Evolutionary conservation across 139 green algal species (phyloP), one percentile per base, ranked within the genome.

Genomic region (Ettlia oleoabundans): DNA sequence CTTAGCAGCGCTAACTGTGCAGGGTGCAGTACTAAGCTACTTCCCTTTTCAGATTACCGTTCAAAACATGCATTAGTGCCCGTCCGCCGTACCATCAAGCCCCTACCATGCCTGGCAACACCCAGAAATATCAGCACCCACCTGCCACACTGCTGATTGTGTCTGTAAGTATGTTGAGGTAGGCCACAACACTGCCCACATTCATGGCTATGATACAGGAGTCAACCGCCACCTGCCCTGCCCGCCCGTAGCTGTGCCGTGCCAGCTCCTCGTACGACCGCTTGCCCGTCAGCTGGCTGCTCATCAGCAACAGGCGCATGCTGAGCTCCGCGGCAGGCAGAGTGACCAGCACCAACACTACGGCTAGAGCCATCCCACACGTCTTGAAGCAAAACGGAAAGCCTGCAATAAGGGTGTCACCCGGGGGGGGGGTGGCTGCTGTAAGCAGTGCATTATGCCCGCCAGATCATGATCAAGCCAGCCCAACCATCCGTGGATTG

Each of bases 101-200:
- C n/a, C n/a, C n/a, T n/a, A n/a, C n/a, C n/a, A n/a, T n/a, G n/a
- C n/a, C n/a, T n/a, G n/a, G n/a, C n/a, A n/a, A n/a, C n/a, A n/a
- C n/a, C n/a, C n/a, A n/a, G n/a, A n/a, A n/a, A 2, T 28, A 58
- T 28, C 10, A 37, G 8, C 1, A 4, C 42, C 18, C 52, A 67
- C 73, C 76, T 3, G 93, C 92, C 65, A 97, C 93, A 2, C 76
- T 75, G 0, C 89, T 94, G 28, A 96, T 70, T 18, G 93, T 88
- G 85, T 97, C 94, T 21, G 91, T 91, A 63, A 96, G 74, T 68
- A 97, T 95, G 87, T 96, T 95, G 26, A 97, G 80, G 84, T 95
- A 97, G 0, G 93, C 91, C 7, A 97, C 91, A 18, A 97, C 61
- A 21, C 32, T 82, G 5, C 83, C 82, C 58, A 91, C 38, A 62